Evolutionary conservation across 2,329 filamentous ascomycete genomes (phyloP), one percentile per base, ranked within the genome.

Genomic region (Epichloe sylvatica): DNA sequence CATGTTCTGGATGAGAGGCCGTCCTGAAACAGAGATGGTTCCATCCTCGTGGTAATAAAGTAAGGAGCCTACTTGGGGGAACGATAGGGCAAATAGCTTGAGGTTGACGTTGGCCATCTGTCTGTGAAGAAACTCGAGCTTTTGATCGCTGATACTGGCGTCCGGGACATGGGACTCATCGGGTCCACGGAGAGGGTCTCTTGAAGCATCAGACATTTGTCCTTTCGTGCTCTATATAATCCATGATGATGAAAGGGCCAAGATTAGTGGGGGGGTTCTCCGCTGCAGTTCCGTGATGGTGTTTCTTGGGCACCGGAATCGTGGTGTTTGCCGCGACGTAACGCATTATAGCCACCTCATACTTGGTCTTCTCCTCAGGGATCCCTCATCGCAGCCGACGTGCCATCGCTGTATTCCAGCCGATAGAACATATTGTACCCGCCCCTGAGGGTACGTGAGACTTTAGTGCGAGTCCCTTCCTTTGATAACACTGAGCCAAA

Each of bases 181-280:
- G 23, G 25, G 25, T 4, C 25, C 25, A 30, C 9, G 8, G 8
- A 30, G 25, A 30, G 62, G 62, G 37, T 59, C 59, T 23, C 58
- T 58, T 8, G 68, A 57, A 38, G 51, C 57, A 12, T 55, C 41
- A 17, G 58, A 62, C 55, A 67, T 58, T 58, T 12, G 49, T 62
- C 47, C 33, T 46, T 6, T 62, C 25, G 43, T 64, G 58, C 3
- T 64, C 55, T 40, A 65, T 56, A 43, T 65, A 65, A 2, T 68
- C 59, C 60, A 23, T 23, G 23, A 68, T 67, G 35, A 67, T 64
- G 42, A 67, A 67, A 0, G 65, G 63, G 0, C 66, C 64, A 11
- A 67, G 49, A 0, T 62, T 61, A 13, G 53, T 56, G 0, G 64
- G 62, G 62, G 8, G 62, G 8, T 66, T 66, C 8, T 66, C 61